phyloP scores from a whole-genome alignment of 352 stramenopile genomes.

The Phytopythium kandeliae region DNA sequence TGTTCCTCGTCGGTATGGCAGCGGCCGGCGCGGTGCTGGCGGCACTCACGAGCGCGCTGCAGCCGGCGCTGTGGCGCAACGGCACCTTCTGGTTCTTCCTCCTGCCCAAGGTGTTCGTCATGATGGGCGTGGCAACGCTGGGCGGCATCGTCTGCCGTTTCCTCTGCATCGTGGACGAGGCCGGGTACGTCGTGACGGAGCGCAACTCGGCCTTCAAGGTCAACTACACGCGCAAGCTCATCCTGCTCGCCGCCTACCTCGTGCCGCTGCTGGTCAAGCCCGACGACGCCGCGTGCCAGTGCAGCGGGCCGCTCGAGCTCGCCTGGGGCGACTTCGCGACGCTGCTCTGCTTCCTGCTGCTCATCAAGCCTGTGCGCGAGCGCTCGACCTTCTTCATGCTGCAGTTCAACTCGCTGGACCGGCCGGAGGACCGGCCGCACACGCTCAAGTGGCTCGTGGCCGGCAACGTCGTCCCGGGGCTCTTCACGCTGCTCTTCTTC shows the following conservation, averaged over 20 bases:
- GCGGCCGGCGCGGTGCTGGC: slow-evolving; percentile 39
- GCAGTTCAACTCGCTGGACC: slow-evolving; percentile 86
- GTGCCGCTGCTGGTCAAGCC: slow-evolving; percentile 74
- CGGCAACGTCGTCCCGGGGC: slow-evolving; percentile 69
- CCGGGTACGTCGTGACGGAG: slow-evolving; percentile 85
- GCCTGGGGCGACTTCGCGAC: slow-evolving; percentile 83
- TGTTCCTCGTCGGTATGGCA: slow-evolving; percentile 66
- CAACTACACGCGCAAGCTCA: slow-evolving; percentile 86
- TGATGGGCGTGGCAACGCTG: slow-evolving; percentile 73
- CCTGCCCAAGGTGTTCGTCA: slow-evolving; percentile 70
- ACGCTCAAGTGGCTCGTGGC: slow-evolving; percentile 86
- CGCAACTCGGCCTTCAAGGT: slow-evolving; percentile 83
- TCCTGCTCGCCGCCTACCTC: slow-evolving; percentile 81
- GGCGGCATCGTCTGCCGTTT: slow-evolving; percentile 73
- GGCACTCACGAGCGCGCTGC: slow-evolving; percentile 44
- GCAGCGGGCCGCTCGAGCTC: slow-evolving; percentile 41
- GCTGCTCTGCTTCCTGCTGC: slow-evolving; percentile 72
- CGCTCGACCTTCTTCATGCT: slow-evolving; percentile 83
- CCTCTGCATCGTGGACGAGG: slow-evolving; percentile 75
- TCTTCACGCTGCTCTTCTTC: slow-evolving; percentile 86
- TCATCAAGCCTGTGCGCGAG: slow-evolving; percentile 83
- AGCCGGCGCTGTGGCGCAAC: slow-evolving; percentile 59
- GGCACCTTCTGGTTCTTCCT: slow-evolving; percentile 77
- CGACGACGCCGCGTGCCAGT: slow-evolving; percentile 23
- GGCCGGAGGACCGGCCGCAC: slow-evolving; percentile 75